A percentile compares a stretch with the other conserved stretches of the same genome.
These are phyloP conservation scores for Aspergillus phoenicis DNA, from an alignment of 2,329 filamentous ascomycete genomes.

Conservation along the genomic window DNA sequence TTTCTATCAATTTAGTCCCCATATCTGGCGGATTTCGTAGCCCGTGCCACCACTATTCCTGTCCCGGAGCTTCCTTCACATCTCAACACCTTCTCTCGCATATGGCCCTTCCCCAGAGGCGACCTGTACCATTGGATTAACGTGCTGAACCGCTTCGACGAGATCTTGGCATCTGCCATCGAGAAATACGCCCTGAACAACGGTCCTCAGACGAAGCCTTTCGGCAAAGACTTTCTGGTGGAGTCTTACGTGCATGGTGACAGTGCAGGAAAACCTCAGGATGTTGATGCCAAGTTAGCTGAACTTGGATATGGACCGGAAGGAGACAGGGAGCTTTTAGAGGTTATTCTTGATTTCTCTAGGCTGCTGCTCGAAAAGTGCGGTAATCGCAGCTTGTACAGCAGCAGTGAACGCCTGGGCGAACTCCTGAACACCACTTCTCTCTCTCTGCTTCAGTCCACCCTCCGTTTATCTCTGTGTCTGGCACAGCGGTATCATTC, in stretches of 20 bases:
- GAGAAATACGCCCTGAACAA: constrained; percentile 76
- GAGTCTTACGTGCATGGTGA: constrained; percentile 61
- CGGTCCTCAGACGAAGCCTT: constrained; percentile 78
- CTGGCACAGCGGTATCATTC: constrained; percentile 92
- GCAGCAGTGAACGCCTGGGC: constrained; percentile 86
- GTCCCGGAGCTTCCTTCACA: constrained; percentile 75
- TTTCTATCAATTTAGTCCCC: constrained; percentile 65
- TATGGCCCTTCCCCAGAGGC: constrained; percentile 94
- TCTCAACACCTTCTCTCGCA: constrained; percentile 77
- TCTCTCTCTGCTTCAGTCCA: constrained; percentile 72
- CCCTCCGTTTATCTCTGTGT: constrained; percentile 79
- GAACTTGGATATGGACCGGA: constrained; percentile 68
- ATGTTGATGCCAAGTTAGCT: constrained; percentile 56
- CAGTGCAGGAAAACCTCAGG: constrained; percentile 56
- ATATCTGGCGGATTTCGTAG: constrained; percentile 80
- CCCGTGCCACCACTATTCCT: constrained; percentile 63
- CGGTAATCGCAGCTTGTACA: constrained; percentile 94
- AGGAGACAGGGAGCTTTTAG: constrained; percentile 78
- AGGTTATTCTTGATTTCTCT: constrained; percentile 81
- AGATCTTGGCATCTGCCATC: constrained; percentile 79
- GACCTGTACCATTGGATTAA: constrained; percentile 99
- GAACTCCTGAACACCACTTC: constrained; percentile 87
- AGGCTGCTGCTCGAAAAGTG: constrained; percentile 88
- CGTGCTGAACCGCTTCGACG: constrained; percentile 89
- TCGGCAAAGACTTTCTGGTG: constrained; percentile 52